Base-by-base conservation (phyloP, 2,329 filamentous ascomycete genomes). In the Aspergillus piperis region DNA sequence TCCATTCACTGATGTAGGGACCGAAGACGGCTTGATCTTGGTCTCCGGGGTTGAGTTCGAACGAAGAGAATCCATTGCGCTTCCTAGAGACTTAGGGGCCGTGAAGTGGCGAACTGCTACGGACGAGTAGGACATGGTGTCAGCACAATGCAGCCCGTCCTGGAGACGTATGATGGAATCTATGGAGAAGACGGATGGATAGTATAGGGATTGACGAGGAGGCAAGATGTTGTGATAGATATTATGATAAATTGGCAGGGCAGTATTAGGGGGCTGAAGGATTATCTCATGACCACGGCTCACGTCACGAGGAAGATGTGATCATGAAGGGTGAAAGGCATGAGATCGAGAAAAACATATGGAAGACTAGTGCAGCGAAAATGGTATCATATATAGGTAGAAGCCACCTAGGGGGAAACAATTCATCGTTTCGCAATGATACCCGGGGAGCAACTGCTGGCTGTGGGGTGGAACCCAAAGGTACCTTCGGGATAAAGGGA, bases 181-280 rank as follows among this genome's bases (percentile, higher is more conserved):
- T 84, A 81, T 30, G 27, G 91, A 92, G 57, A 57, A 91, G 81
- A 68, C 90, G 88, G 67, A 89, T 91, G 77, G 96, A 86, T 71
- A 81, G 85, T 70, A 90, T 96, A 79, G 87, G 85, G 70, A 96
- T 88, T 73, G 90, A 94, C 70, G 96, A 82, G 92, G 88, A 82
- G 91, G 91, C 80, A 96, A 81, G 74, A 91, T 90, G 77, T 89
- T 96, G 82, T 91, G 91, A 82, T 91, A 95, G 80, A 96, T 96
- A 80, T 96, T 96, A 76, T 96, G 91, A 73, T 90, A 96, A 78
- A 96, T 90, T 83, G 95, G 89, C 60, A 36, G 91, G 82, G 78
- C 83, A 96, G 77, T 91, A 94, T 70, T 84, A 78, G 82, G 90
- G 90, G 91, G 96, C 96, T 67, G 73, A 68, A 52, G 52, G 61